Evolutionary conservation across 208 protist genomes (phyloP).

Genomic region (Borovskyia barvae): DNA sequence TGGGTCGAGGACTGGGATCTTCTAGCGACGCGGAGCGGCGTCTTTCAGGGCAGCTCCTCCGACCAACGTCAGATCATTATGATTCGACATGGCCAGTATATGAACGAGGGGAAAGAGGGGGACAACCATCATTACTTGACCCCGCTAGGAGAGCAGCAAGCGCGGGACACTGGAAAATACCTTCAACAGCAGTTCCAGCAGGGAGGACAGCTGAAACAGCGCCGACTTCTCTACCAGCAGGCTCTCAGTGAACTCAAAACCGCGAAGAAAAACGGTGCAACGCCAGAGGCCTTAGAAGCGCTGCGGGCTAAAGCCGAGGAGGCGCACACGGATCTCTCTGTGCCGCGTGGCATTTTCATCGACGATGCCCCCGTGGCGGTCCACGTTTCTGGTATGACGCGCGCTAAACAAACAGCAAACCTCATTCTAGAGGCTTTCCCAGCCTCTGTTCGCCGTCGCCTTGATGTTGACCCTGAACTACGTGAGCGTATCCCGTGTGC

Average conservation of each 20-base stretch:
- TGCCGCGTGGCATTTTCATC: constrained; percentile 28
- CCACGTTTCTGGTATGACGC: constrained; percentile 60
- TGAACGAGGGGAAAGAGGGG: constrained; percentile 36
- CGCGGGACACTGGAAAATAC: constrained; percentile 52
- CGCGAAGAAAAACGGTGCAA: constrained; percentile 4
- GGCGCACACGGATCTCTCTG: constrained; percentile 1
- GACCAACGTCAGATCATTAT: constrained; percentile 62
- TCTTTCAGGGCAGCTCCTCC: constrained; percentile 6
- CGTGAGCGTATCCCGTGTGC: constrained; percentile 65
- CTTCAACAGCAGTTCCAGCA: constrained; percentile 34
- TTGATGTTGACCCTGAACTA: constrained; percentile 41
- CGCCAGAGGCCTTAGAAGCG: constrained; percentile 5
- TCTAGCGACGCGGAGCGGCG: constrained; percentile 22
- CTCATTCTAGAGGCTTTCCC: constrained; percentile 51
- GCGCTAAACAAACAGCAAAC: constrained; percentile 60
- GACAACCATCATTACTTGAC: constrained; percentile 48
- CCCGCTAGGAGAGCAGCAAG: constrained; percentile 56
- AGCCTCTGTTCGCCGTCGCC: constrained; percentile 8
- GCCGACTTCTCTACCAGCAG: neutral
- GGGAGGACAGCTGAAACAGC: constrained; percentile 6
- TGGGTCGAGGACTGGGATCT: constrained; percentile 75
- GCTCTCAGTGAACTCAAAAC: constrained; percentile 8
- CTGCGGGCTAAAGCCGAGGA: constrained; percentile 11
- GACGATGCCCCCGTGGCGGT: constrained; percentile 27
- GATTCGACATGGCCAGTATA: constrained; percentile 87